Conservation (phyloP, 2,329 filamentous ascomycete species). For the Orbilia oligospora region DNA sequence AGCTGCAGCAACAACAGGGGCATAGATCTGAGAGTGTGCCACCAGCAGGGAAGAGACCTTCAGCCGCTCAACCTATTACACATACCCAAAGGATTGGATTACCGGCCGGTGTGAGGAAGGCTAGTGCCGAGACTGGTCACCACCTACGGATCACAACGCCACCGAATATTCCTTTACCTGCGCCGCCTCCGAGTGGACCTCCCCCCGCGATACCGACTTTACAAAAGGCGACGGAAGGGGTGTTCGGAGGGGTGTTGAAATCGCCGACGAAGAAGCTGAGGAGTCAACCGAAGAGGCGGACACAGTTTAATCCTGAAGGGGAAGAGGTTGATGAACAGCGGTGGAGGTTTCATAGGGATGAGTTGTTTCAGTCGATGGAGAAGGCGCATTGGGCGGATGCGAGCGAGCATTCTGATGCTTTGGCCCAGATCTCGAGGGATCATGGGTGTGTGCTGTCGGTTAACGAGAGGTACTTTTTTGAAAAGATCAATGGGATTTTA, state of each 20-base stretch:
- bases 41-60: constrained; percentile 34
- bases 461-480: constrained; percentile 59
- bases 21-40: constrained; percentile 49
- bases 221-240: constrained; percentile 41
- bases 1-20: constrained; percentile 30
- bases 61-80: constrained; percentile 21
- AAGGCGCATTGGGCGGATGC: constrained; percentile 51
- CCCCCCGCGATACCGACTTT: background rate
- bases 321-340: constrained; percentile 58
- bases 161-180: constrained; percentile 27
- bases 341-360: constrained; percentile 59
- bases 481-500: constrained; percentile 60
- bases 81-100: constrained; percentile 2
- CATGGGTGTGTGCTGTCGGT: constrained; percentile 57
- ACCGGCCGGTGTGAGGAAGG: constrained; percentile 37
- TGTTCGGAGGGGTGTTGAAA: constrained; percentile 49
- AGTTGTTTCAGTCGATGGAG: constrained; percentile 57
- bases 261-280: constrained; percentile 50
- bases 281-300: constrained; percentile 28
- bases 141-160: constrained; percentile 25
- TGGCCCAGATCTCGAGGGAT: constrained; percentile 57
- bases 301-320: constrained; percentile 57
- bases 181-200: constrained; percentile 1
- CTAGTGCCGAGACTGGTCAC: constrained; percentile 35
- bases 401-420: constrained; percentile 52